Base-by-base conservation (phyloP, 345 rosid species). In the Ailanthus altissimus region DNA sequence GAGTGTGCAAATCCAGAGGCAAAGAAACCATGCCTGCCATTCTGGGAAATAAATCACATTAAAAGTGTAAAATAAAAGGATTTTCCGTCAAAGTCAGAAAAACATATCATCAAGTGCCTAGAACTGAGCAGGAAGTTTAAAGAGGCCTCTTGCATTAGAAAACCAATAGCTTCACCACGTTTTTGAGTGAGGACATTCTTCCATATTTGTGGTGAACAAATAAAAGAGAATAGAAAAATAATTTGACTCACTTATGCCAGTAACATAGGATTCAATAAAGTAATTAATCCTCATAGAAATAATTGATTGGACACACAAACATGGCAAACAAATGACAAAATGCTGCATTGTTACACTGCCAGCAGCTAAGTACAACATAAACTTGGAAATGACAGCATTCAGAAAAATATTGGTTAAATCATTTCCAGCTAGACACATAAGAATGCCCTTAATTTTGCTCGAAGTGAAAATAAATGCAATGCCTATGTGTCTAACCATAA, bases 1-100 rank as follows among this genome's bases (percentile, higher is more conserved):
- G 97, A 69, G 70, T 38, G 88, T 73, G 91, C 81, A 83, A 82
- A 89, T 64, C 89, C 87, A 77, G 97, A 87, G 67, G 87, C 76
- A 85, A 91, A 89, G 79, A 88, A 83, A 70, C 92, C 85, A 73
- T 57, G 93, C 54, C 87, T 79, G 16, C 92, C 88, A 83, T 90
- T 86, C 87, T 88, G 85, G 54, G 43, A 65, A 77, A 74, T 78
- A 65, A 82, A 71, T 57, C 46, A 60, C 61, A 68, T 73, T 54
- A 80, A 46, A 79, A 79, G 63, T 77, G 69, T 66, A 70, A 77
- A 74, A 73, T 56, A 65, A 74, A 69, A 50, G 40, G 50, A 60
- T 57, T 73, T 73, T 72, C 32, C 46, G 57, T 61, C 70, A 66
- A 53, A 58, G 13, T 18, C 9, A 28, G 36, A 76, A 23, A n/a